Evolutionary conservation across 805 yeast genomes (phyloP), one percentile per base, ranked within the genome.

Genomic region (Saccharomycodes ludwigii): DNA sequence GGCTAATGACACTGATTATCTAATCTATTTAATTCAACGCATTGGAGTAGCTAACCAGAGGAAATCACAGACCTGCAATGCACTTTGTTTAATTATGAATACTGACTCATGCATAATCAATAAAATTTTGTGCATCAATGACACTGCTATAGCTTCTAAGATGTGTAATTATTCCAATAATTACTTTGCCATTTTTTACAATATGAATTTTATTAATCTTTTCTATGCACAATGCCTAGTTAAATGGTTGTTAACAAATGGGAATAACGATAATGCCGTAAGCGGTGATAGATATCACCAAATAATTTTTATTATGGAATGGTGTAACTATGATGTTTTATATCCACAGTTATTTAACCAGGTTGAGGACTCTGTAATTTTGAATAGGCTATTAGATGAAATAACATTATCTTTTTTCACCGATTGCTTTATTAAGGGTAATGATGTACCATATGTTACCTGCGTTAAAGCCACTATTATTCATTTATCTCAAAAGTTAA

Each of bases 171-270:
- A 30, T 46, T n/a, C 13, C 50, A 4, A 34, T 41, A 30, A 29
- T 4, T 26, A 33, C 4, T 19, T 34, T 6, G 43, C 38, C 3
- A 22, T 39, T 15, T 48, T 39, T 29, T 25, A 32, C 7, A 34
- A 32, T 17, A 39, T 51, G 27, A 51, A 52, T 32, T 54, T 54
- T 32, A 40, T 52, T 6, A 54, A 51, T 32, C 24, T 50, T 15
- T 50, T 45, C 1, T 42, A 38, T 23, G 46, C 55, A 2, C 37
- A 39, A 15, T 47, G 34, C 26, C 39, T 34, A 22, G 24, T 43
- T 19, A 34, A 39, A 9, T 25, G 23, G 31, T 18, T 26, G 14
- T 18, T 36, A n/a, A 18, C 18, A 16, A 19, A 13, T 6, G 23
- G 22, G n/a, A 18, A 16, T 14, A 16, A 24, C 14, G 15, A 21